These are phyloP conservation scores for Fagopyrum tataricum DNA, from an alignment of 148 eudicot genomes.

Conservation along the genomic window DNA sequence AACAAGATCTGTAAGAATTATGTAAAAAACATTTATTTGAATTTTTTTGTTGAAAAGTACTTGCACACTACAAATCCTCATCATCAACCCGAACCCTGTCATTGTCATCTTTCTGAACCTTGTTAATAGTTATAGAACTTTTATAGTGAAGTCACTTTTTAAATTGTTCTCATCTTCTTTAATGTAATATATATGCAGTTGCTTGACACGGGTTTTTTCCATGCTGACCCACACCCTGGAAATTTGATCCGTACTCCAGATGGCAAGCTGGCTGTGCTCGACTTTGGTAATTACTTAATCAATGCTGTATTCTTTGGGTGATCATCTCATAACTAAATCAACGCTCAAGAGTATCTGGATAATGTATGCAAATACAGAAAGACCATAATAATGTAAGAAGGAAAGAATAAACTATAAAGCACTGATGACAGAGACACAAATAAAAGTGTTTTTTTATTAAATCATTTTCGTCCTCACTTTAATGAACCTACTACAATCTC, in stretches of 20 bases:
- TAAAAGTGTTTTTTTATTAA: background rate
- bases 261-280: conserved; percentile 90
- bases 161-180: conserved; percentile 15
- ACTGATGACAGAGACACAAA: background rate
- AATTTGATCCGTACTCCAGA: conserved; percentile 96
- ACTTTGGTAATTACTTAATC: conserved; percentile 60
- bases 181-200: conserved; percentile 41
- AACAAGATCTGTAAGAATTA: background rate
- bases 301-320: background rate
- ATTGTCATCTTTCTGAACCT: background rate
- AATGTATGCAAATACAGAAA: background rate
- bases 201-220: conserved; percentile 98
- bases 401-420: background rate
- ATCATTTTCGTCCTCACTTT: background rate
- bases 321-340: background rate
- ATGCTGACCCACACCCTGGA: conserved; percentile 99
- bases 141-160: background rate
- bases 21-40: background rate
- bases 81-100: background rate
- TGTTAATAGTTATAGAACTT: background rate
- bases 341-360: background rate
- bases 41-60: background rate
- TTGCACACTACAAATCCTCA: background rate
- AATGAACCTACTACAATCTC: background rate
- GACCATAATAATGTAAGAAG: background rate